Conservation (phyloP, 768 basidiomycete species). For the Gautieria morchelliformis region DNA sequence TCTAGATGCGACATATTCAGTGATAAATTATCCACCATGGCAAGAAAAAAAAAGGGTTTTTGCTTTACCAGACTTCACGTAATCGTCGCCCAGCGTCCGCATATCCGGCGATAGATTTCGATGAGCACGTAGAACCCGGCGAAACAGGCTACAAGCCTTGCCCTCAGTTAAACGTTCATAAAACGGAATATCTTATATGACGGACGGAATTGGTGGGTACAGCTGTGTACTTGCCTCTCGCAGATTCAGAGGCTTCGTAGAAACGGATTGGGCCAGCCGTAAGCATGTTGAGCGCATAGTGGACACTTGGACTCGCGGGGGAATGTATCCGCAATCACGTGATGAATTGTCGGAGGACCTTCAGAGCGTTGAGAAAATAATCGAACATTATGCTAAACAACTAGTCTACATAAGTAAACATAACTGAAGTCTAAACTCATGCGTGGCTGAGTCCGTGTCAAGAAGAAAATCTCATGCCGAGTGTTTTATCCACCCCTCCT, state of each 20-base stretch:
- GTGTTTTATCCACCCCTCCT: neutral
- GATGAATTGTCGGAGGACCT: too few species aligned
- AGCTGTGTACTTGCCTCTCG: constrained; percentile 56
- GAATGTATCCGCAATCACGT: too few species aligned
- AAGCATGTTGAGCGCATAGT: constrained; percentile 14
- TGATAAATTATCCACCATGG: constrained; percentile 13
- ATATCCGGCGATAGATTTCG: constrained; percentile 63
- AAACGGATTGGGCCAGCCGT: constrained; percentile 41
- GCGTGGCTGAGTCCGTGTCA: neutral
- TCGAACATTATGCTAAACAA: too few species aligned
- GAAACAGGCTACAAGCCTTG: constrained; percentile 51
- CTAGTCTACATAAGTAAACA: too few species aligned
- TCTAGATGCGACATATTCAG: constrained; percentile 34
- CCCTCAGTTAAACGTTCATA: neutral
- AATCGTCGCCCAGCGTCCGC: constrained; percentile 77
- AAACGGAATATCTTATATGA: constrained; percentile 7
- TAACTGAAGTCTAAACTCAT: too few species aligned
- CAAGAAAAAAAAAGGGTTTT: too few species aligned
- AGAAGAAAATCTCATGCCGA: neutral
- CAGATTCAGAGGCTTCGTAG: constrained; percentile 48
- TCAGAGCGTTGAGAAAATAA: too few species aligned
- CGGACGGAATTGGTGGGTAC: constrained; percentile 78
- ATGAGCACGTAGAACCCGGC: constrained; percentile 74
- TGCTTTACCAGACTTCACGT: constrained; percentile 71
- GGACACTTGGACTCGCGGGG: too few species aligned